phyloP scores from a whole-genome alignment of 139 green algal genomes.

The Mesotaenium endlicherianum region DNA sequence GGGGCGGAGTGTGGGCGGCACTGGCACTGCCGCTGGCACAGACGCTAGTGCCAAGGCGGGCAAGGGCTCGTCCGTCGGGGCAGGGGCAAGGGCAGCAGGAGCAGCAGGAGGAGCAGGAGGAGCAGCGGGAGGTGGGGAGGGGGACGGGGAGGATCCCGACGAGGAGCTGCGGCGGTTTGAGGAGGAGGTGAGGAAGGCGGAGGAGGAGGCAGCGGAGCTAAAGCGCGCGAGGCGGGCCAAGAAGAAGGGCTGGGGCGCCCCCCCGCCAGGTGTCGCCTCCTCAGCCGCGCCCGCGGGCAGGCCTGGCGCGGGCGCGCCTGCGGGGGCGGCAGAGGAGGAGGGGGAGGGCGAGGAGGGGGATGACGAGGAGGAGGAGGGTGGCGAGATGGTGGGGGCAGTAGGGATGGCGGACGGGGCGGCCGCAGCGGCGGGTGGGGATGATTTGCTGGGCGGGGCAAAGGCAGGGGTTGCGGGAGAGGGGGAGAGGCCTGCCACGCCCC shows the following conservation, averaged over 20 bases:
- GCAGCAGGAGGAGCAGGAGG: background rate
- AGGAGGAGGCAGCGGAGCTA: background rate
- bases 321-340: background rate
- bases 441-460: background rate
- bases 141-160: background rate
- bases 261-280: too few relatives aligned
- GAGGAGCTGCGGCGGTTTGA: conserved; percentile 17
- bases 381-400: background rate
- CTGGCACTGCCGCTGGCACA: too few relatives aligned
- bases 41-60: too few relatives aligned
- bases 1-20: too few relatives aligned
- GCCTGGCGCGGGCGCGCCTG: background rate
- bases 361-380: conserved; percentile 2
- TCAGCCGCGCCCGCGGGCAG: background rate
- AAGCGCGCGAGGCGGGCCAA: background rate
- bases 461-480: conserved; percentile 7
- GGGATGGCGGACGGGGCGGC: background rate
- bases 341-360: background rate
- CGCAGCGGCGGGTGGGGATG: background rate
- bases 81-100: background rate
- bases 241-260: background rate
- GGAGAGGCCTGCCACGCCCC: conserved; percentile 22
- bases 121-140: background rate
- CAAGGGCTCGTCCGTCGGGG: too few relatives aligned
- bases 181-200: background rate